Evolutionary conservation across 2,329 filamentous ascomycete genomes (phyloP).

Genomic region (Volutella citrinella): DNA sequence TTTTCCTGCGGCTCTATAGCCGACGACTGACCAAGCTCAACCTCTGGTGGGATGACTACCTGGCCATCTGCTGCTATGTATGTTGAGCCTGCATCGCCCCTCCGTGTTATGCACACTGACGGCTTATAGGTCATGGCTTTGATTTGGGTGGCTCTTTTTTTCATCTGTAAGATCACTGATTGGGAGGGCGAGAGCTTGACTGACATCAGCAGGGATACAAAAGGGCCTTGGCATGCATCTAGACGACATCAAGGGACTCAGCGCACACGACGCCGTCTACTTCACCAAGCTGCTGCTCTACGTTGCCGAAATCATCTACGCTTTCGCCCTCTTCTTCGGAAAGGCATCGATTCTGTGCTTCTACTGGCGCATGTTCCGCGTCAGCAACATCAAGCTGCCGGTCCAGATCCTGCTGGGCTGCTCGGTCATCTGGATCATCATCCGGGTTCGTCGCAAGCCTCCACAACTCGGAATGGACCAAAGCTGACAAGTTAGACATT

Average conservation of each 20-base stretch:
- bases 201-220: slow-evolving; percentile 9
- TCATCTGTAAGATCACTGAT: background rate
- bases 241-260: slow-evolving; percentile 7
- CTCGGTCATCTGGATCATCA: slow-evolving; percentile 25
- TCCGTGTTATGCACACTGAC: background rate
- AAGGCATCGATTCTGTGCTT: slow-evolving; percentile 27
- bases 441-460: slow-evolving; percentile 23
- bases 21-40: slow-evolving; percentile 11
- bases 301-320: slow-evolving; percentile 26
- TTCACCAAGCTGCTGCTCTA: slow-evolving; percentile 12
- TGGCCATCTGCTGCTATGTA: slow-evolving; percentile 19
- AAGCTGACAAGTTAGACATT: too few species aligned
- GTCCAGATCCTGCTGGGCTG: slow-evolving; percentile 23
- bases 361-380: slow-evolving; percentile 30
- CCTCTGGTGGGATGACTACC: slow-evolving; percentile 23
- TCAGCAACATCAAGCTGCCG: slow-evolving; percentile 21
- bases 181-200: background rate
- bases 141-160: background rate
- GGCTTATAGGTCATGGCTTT: background rate
- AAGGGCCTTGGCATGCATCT: slow-evolving; percentile 18
- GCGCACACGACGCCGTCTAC: slow-evolving; percentile 7
- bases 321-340: slow-evolving; percentile 22
- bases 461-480: too few species aligned
- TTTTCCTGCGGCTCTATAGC: slow-evolving; percentile 15
- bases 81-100: background rate